phyloP scores from a whole-genome alignment of 495 filamentous ascomycete species.

The Astrothelium macrocarpum region DNA sequence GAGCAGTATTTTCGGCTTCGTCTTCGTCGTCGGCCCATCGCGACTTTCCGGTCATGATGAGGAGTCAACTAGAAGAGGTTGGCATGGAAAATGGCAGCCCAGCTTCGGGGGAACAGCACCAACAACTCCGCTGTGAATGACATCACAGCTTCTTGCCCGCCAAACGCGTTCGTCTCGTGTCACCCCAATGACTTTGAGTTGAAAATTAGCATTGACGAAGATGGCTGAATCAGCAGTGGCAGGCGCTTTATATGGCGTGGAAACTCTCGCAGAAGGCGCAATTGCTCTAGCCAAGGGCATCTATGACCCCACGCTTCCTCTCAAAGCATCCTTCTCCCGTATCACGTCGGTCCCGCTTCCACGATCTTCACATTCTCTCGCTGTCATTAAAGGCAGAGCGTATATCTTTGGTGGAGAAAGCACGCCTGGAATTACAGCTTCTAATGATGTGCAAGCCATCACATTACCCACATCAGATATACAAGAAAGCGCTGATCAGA shows the following conservation, averaged over 20 bases:
- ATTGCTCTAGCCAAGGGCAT: slow-evolving; percentile 32
- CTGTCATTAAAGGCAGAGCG: slow-evolving; percentile 53
- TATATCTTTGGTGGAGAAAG: slow-evolving; percentile 59
- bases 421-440: slow-evolving; percentile 42
- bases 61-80: neutral
- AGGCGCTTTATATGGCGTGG: slow-evolving; percentile 29
- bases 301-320: slow-evolving; percentile 34
- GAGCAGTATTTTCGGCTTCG: slow-evolving; percentile 57
- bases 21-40: slow-evolving; percentile 81
- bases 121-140: neutral
- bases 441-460: slow-evolving; percentile 62
- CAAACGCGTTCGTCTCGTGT: neutral
- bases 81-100: neutral
- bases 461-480: slow-evolving; percentile 44
- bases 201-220: neutral
- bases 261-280: slow-evolving; percentile 29
- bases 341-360: slow-evolving; percentile 46
- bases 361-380: slow-evolving; percentile 60
- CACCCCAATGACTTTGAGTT: neutral
- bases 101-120: neutral
- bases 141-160: neutral
- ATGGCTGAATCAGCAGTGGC: slow-evolving; percentile 29
- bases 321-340: slow-evolving; percentile 50
- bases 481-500: slow-evolving; percentile 43
- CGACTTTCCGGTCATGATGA: slow-evolving; percentile 34